Base-by-base conservation (phyloP, 768 basidiomycete species). In the Suillus clintonianus region DNA sequence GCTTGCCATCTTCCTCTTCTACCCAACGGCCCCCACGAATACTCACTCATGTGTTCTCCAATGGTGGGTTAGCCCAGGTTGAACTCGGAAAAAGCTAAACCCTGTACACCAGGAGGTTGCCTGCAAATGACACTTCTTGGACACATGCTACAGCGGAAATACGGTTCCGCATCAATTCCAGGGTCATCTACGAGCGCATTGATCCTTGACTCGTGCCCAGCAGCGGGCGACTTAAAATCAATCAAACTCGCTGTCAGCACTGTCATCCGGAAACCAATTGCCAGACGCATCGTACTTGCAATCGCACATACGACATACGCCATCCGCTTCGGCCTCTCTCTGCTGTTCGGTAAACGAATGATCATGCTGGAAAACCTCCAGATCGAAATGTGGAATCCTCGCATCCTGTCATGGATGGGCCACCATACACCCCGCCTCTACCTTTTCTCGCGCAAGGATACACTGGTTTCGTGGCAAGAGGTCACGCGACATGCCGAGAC, bases 381-480 rank as follows among this genome's bases (percentile, higher is more conserved):
- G 39, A 22, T 32, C 10, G 45, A 62, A 3, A 68, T 74, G 30
- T 62, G 71, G 27, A 61, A 68, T 8, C 72, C 76, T 1, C 51
- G 24, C 9, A 47, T 79, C 32, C 63, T 79, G 3, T 73, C 75
- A 0, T 77, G 78, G 77, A 74, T 68, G 67, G 64, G 61, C 13
- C 11, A 34, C 36, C 56, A 59, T 9, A 79, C 79, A 15, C 79
- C 78, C 0, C 67, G 80, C 14, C 43, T 80, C 41, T 80, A 80
- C 51, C 42, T 80, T 22, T 80, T 72, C 62, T 80, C 78, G 11
- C 68, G 65, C 42, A 69, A 62, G 13, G 79, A 80, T 45, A 47
- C 57, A 39, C 11, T 79, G 11, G 69, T 80, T 17, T 75, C 72
- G 2, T 72, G 70, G 66, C 3, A 63, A 45, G 68, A 65, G 5